Evolutionary conservation across 179 eudicot species (phyloP).

Genomic region (Monotropa hypopitys): DNA sequence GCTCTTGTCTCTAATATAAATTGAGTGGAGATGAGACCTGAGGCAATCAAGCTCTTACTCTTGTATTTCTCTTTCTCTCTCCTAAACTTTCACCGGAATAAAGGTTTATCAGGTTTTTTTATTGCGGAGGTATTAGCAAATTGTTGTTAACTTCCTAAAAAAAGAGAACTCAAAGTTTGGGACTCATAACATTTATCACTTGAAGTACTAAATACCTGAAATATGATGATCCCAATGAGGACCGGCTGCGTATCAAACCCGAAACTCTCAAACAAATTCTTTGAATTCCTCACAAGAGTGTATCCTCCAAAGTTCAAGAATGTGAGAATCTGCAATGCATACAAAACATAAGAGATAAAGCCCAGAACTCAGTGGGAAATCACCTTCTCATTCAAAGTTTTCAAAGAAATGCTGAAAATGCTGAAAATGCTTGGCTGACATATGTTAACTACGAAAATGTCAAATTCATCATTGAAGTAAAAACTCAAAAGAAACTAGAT

Average conservation of each 20-base stretch:
- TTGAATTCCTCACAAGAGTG: constrained; percentile 91
- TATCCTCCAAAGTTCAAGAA: constrained; percentile 92
- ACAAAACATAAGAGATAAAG: background rate
- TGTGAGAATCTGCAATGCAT: constrained; percentile 60
- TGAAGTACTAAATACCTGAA: constrained; percentile 48
- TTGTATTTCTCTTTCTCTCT: too few species aligned
- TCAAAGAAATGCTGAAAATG: background rate
- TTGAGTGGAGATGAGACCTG: too few species aligned
- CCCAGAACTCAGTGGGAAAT: background rate
- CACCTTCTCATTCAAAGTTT: background rate
- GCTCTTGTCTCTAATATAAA: too few species aligned
- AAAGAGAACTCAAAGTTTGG: too few species aligned
- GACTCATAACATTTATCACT: background rate
- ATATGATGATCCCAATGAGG: constrained; percentile 85
- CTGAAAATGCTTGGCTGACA: background rate
- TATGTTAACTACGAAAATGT: background rate
- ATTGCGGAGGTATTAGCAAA: too few species aligned
- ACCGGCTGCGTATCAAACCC: constrained; percentile 93
- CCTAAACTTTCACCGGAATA: too few species aligned
- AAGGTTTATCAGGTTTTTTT: too few species aligned
- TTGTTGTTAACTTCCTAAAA: too few species aligned
- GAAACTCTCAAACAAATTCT: constrained; percentile 81
- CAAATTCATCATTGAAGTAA: background rate
- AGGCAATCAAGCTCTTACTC: too few species aligned
- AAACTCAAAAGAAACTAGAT: background rate